Conservation (phyloP, 495 filamentous ascomycete genomes). For the Trypethelium eluteriae region DNA sequence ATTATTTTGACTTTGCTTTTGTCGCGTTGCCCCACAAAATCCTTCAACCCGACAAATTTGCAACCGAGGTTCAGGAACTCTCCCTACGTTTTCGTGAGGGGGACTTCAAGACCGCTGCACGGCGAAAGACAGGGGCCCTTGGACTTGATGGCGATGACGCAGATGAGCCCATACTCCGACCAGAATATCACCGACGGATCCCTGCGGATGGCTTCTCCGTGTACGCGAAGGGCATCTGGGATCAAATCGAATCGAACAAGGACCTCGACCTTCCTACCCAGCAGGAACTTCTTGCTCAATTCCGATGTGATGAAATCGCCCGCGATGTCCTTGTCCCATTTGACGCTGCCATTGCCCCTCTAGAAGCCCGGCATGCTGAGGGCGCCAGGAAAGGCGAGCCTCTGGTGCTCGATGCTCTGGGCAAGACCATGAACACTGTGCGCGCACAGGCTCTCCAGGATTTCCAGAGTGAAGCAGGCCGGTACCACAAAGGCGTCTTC, state of each 20-base stretch:
- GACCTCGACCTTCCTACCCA: conserved; percentile 94
- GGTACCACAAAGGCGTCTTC: conserved; percentile 95
- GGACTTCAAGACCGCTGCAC: conserved; percentile 45
- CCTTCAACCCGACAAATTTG: conserved; percentile 87
- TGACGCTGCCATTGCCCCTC: conserved; percentile 69
- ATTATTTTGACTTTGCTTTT: conserved; percentile 98
- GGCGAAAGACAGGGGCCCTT: conserved; percentile 26
- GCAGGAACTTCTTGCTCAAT: conserved; percentile 93
- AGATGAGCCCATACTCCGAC: conserved; percentile 68
- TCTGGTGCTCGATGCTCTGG: conserved; percentile 66
- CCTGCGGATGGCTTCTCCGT: conserved; percentile 90
- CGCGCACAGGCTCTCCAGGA: conserved; percentile 66
- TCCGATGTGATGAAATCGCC: conserved; percentile 92
- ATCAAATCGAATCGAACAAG: conserved; percentile 97
- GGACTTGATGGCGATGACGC: conserved; percentile 53
- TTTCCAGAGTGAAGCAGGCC: conserved; percentile 82
- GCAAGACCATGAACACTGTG: conserved; percentile 61
- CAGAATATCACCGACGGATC: conserved; percentile 91
- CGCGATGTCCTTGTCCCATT: conserved; percentile 78
- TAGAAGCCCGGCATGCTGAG: conserved; percentile 78
- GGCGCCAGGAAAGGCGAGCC: conserved; percentile 61
- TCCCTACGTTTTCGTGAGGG: conserved; percentile 75
- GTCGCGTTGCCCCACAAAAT: conserved; percentile 94
- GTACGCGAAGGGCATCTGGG: conserved; percentile 91
- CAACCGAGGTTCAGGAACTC: conserved; percentile 68